Conservation (phyloP, 306 rosid species). For the Fragaria iinumae region DNA sequence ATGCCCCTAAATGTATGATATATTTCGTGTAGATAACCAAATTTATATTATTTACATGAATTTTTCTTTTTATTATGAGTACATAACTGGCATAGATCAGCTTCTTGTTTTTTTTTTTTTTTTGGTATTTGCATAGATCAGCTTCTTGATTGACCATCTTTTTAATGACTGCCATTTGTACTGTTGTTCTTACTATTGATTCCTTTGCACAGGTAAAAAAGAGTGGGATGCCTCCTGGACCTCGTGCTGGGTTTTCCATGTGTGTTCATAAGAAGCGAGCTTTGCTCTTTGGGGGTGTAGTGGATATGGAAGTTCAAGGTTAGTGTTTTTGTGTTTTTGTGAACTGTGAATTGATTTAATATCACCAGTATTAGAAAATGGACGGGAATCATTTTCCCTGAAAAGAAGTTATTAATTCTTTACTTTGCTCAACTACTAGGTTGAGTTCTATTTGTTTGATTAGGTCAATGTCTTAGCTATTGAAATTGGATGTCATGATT, state of each 20-base stretch:
- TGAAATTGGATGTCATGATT: conserved; percentile 1
- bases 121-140: too few relatives aligned
- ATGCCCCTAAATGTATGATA: not conserved
- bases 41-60: too few relatives aligned
- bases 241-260: conserved; percentile 99
- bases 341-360: not conserved
- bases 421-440: not conserved
- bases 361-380: not conserved
- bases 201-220: conserved; percentile 70
- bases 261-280: conserved; percentile 92
- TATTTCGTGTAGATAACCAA: too few relatives aligned
- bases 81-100: not conserved
- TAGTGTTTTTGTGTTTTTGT: conserved; percentile 2
- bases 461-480: not conserved
- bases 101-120: not conserved
- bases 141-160: not conserved
- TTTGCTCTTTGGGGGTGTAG: conserved; percentile 92
- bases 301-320: conserved; percentile 96
- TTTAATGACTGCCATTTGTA: conserved; percentile 3
- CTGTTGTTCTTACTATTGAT: not conserved
- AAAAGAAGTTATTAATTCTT: not conserved
- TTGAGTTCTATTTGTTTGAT: not conserved
- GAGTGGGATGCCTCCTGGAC: conserved; percentile 98
- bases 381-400: not conserved
- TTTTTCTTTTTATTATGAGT: not conserved